Conservation (phyloP, 2,329 filamentous ascomycete genomes). For the Cordyceps militaris region DNA sequence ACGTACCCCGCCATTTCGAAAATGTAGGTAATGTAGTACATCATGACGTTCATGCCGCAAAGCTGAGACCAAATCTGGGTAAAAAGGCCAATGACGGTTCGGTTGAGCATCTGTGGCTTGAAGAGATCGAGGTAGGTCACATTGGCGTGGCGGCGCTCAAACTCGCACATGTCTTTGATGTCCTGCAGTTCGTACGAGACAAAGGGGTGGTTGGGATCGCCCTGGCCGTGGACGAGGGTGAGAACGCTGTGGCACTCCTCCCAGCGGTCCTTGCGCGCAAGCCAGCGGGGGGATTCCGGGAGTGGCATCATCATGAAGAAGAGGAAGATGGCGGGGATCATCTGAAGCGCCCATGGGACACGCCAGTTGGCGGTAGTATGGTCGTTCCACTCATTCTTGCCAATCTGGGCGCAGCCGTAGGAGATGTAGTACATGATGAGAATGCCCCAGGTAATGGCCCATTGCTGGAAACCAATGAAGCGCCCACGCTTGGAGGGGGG, state of each 20-base stretch:
- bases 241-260: slow-evolving; percentile 48
- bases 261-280: slow-evolving; percentile 55
- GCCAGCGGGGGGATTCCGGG: slow-evolving; percentile 57
- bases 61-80: slow-evolving; percentile 52
- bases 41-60: slow-evolving; percentile 51
- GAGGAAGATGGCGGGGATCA: slow-evolving; percentile 53
- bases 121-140: slow-evolving; percentile 68
- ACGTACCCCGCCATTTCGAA: slow-evolving; percentile 33
- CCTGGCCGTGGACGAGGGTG: slow-evolving; percentile 57
- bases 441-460: slow-evolving; percentile 62
- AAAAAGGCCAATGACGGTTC: slow-evolving; percentile 44
- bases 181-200: slow-evolving; percentile 63
- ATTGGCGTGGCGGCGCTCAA: slow-evolving; percentile 62
- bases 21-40: slow-evolving; percentile 55
- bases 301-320: slow-evolving; percentile 53
- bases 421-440: slow-evolving; percentile 65
- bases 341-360: slow-evolving; percentile 59
- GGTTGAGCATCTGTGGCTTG: slow-evolving; percentile 55
- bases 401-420: slow-evolving; percentile 56
- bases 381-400: slow-evolving; percentile 22
- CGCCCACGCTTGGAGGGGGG: slow-evolving; percentile 48
- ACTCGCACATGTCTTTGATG: slow-evolving; percentile 66
- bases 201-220: slow-evolving; percentile 56
- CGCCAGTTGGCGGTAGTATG: slow-evolving; percentile 51
- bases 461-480: slow-evolving; percentile 67